These are phyloP conservation scores for Russula sp. DNA, from an alignment of 768 basidiomycete genomes.

Conservation along the genomic window DNA sequence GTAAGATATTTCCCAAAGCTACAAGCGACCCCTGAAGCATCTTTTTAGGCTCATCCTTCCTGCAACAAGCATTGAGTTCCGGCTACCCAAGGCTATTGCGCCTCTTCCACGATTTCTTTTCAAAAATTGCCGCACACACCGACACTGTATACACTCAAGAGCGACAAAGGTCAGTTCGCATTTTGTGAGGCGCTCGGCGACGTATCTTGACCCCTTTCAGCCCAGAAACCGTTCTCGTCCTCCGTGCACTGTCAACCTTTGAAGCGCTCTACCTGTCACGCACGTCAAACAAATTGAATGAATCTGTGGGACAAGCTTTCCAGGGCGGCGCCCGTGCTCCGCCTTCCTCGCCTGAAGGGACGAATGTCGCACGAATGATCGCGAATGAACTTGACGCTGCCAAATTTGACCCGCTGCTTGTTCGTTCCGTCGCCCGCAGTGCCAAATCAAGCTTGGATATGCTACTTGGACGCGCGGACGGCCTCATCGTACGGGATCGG, in stretches of 20 bases:
- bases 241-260: slow-evolving; percentile 76
- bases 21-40: neutral
- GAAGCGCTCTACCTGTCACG: slow-evolving; percentile 86
- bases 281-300: slow-evolving; percentile 76
- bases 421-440: slow-evolving; percentile 71
- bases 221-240: slow-evolving; percentile 84
- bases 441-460: slow-evolving; percentile 62
- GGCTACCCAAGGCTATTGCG: slow-evolving; percentile 85
- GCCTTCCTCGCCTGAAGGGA: slow-evolving; percentile 70
- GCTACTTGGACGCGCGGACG: slow-evolving; percentile 55
- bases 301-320: slow-evolving; percentile 71
- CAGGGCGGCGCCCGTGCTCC: slow-evolving; percentile 60
- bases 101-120: slow-evolving; percentile 95
- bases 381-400: slow-evolving; percentile 92
- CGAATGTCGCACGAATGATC: slow-evolving; percentile 65
- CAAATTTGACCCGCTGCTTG: slow-evolving; percentile 84
- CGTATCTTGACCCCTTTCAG: slow-evolving; percentile 33
- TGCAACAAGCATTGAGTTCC: slow-evolving; percentile 81
- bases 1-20: slow-evolving; percentile 34
- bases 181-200: neutral
- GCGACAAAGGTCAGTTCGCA: slow-evolving; percentile 64
- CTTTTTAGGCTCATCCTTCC: slow-evolving; percentile 70
- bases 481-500: slow-evolving; percentile 69
- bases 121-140: slow-evolving; percentile 90
- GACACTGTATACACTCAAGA: slow-evolving; percentile 84